These are phyloP conservation scores for Orbilia brochopaga DNA, from an alignment of 2,329 filamentous ascomycete genomes.

Conservation along the genomic window DNA sequence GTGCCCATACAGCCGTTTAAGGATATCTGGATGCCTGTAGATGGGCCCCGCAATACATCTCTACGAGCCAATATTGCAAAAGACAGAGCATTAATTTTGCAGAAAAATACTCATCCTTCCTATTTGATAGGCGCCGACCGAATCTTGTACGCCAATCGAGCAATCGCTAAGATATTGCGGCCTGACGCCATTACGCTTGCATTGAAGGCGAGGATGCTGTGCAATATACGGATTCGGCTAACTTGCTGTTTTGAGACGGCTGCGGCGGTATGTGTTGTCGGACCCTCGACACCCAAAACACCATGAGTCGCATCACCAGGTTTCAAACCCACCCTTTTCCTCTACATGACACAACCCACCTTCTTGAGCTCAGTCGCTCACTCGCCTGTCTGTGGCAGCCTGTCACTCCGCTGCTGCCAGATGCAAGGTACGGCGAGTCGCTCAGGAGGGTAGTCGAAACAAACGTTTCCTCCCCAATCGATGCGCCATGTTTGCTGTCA, in stretches of 20 bases:
- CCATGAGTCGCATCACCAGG: slow-evolving; percentile 46
- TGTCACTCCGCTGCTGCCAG: neutral
- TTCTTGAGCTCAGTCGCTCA: neutral
- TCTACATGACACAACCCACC: slow-evolving; percentile 31
- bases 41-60: no score
- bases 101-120: no score
- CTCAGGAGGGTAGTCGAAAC: slow-evolving; percentile 44
- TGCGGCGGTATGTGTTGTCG: slow-evolving; percentile 21
- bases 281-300: slow-evolving; percentile 30
- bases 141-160: no score
- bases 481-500: neutral
- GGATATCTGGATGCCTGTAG: no score
- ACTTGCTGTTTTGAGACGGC: slow-evolving; percentile 22
- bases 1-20: no score
- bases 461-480: slow-evolving; percentile 26
- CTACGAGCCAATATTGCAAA: no score
- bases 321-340: slow-evolving; percentile 45
- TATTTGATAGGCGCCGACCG: no score
- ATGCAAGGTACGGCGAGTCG: slow-evolving; percentile 33
- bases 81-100: no score
- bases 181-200: neutral
- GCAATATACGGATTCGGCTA: slow-evolving; percentile 21
- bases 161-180: no score
- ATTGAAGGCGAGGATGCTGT: neutral
- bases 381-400: neutral